phyloP scores from a whole-genome alignment of 164 flowering plant genomes.

The Aristolochia californica region DNA sequence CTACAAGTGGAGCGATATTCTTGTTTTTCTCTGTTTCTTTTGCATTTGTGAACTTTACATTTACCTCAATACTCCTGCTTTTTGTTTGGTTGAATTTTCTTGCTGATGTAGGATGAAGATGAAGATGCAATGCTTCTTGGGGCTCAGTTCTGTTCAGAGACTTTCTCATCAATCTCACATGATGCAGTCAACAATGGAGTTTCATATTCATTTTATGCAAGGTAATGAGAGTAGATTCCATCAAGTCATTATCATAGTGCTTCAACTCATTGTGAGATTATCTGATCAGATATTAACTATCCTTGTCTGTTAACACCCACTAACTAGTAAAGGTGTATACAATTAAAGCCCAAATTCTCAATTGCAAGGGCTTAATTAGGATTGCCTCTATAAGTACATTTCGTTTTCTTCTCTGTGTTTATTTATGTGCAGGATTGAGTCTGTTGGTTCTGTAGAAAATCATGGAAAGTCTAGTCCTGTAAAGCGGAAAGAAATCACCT shows the following conservation, averaged over 20 bases:
- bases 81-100: neutral
- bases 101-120: constrained; percentile 52
- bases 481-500: constrained; percentile 51
- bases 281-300: no score
- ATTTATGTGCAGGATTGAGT: constrained; percentile 40
- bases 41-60: no score
- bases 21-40: neutral
- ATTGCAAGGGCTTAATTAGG: no score
- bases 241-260: neutral
- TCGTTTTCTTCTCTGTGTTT: no score
- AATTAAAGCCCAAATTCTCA: no score
- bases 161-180: constrained; percentile 69
- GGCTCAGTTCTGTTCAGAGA: constrained; percentile 88
- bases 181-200: constrained; percentile 45
- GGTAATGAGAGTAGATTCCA: constrained; percentile 24
- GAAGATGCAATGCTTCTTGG: constrained; percentile 91
- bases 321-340: no score
- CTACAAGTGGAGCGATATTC: neutral
- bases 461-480: constrained; percentile 35
- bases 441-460: constrained; percentile 51
- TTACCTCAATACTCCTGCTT: no score
- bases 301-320: no score
- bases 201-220: constrained; percentile 76
- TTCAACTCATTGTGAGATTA: no score
- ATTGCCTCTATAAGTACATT: no score